phyloP scores from a whole-genome alignment of 441 rosid species.

The Gossypium laxum region DNA sequence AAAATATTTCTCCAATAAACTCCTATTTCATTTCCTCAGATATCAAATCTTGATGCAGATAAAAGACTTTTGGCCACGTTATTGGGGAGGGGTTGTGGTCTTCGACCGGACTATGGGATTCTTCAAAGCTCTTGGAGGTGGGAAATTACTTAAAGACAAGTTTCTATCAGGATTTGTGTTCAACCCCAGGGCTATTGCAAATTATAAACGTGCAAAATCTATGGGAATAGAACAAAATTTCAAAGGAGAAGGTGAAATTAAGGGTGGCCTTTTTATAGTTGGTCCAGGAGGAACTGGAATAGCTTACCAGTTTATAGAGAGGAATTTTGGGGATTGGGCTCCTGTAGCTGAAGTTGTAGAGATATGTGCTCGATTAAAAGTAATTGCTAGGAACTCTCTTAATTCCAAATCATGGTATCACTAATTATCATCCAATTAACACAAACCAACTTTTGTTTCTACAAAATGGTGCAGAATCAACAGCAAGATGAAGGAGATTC shows the following conservation, averaged over 20 bases:
- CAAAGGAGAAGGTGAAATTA: conserved; percentile 59
- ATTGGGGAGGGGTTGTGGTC: conserved; percentile 55
- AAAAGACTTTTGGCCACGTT: conserved; percentile 60
- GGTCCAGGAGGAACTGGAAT: conserved; percentile 43
- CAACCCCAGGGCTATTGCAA: conserved; percentile 56
- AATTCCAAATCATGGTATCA: not conserved
- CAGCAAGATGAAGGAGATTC: conserved; percentile 23
- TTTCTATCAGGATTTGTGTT: conserved; percentile 59
- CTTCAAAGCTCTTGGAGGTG: conserved; percentile 64
- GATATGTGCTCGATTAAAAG: conserved; percentile 49
- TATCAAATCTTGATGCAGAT: conserved; percentile 26
- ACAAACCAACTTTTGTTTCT: conserved; percentile 19
- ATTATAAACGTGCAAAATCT: conserved; percentile 55
- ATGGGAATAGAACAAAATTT: conserved; percentile 39
- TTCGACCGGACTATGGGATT: conserved; percentile 44
- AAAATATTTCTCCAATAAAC: conserved; percentile 4
- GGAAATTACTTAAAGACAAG: conserved; percentile 52
- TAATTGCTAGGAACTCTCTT: conserved; percentile 17
- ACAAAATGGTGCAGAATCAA: conserved; percentile 31
- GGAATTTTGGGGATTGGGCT: conserved; percentile 64
- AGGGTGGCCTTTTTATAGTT: conserved; percentile 53
- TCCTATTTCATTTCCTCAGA: conserved; percentile 8
- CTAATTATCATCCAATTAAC: conserved; percentile 4
- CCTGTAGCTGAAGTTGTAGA: conserved; percentile 45
- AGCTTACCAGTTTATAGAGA: conserved; percentile 57